phyloP scores from a whole-genome alignment of 192 early-diverging fungal species.

The Entrophospora sp. region DNA sequence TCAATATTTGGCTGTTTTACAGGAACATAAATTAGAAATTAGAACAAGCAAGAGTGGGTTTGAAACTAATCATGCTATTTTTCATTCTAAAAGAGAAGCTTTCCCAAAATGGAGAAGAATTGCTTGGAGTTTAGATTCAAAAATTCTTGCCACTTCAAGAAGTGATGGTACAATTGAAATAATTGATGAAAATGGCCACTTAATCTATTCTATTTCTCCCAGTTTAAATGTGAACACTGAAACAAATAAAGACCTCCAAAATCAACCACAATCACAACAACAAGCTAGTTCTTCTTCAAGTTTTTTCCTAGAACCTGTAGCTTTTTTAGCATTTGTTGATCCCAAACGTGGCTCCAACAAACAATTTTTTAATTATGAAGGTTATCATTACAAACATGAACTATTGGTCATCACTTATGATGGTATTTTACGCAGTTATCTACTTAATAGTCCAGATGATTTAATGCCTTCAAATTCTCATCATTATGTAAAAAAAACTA shows the following conservation, averaged over 20 bases:
- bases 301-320: slow-evolving; percentile 35
- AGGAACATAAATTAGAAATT: slow-evolving; percentile 37
- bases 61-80: slow-evolving; percentile 32
- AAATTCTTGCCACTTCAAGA: slow-evolving; percentile 26
- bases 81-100: slow-evolving; percentile 23
- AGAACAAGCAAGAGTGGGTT: slow-evolving; percentile 29
- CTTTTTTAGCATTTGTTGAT: slow-evolving; percentile 31
- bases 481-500: slow-evolving; percentile 11
- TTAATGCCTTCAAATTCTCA: no score
- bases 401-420: slow-evolving; percentile 44
- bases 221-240: slow-evolving; percentile 19
- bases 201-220: slow-evolving; percentile 28
- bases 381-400: slow-evolving; percentile 42
- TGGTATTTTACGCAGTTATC: slow-evolving; percentile 42
- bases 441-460: slow-evolving; percentile 42
- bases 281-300: slow-evolving; percentile 12
- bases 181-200: slow-evolving; percentile 25
- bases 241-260: not conserved
- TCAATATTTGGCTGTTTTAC: slow-evolving; percentile 30
- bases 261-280: not conserved
- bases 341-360: not conserved
- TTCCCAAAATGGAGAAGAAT: slow-evolving; percentile 36
- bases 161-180: slow-evolving; percentile 40
- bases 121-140: slow-evolving; percentile 37
- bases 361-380: slow-evolving; percentile 26